Evolutionary conservation across 768 basidiomycete genomes (phyloP), one percentile per base, ranked within the genome.

Genomic region (Punctularia strigosozonata): DNA sequence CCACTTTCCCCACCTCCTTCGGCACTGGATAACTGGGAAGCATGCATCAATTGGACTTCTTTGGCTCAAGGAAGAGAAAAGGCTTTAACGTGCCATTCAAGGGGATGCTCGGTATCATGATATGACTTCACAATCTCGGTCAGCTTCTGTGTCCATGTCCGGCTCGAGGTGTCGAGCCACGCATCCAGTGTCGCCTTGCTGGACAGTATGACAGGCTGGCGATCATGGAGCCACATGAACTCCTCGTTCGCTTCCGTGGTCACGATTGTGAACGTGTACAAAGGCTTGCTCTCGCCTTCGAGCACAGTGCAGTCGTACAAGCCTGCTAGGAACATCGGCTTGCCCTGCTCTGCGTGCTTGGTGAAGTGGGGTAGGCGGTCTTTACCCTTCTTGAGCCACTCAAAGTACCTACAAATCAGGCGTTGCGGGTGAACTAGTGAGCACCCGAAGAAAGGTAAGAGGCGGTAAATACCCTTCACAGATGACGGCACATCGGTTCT

Each of bases 391-490:
- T 77, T 81, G 30, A 87, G 67, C 94, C 94, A 97, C 58, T 99
- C 94, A 54, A 88, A 97, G 56, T 95, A 95, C 22, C 88, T 88
- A n/a, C n/a, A n/a, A n/a, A n/a, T n/a, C n/a, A n/a, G n/a, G n/a
- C 44, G 5, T 10, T 6, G n/a, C 34, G 34, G 36, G 15, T 21
- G 17, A 8, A 7, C 25, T 7, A 12, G 8, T 13, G n/a, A 14
- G 13, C 32, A 14, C 31, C 12, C 18, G 10, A 14, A 7, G 25
- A 10, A 2, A 22, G 13, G 34, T 7, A 10, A 17, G 6, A 14
- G 19, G 21, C 21, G 5, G 7, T 20, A 0, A 56, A 48, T 61
- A 83, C 69, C 87, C 86, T 54, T 88, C 72, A 38, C 79, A 83
- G 17, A 84, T 60, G 39, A 97, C 74, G n/a, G 82, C 71, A 52